Evolutionary conservation across 805 yeast species (phyloP).

Genomic region (Candida succiphila): DNA sequence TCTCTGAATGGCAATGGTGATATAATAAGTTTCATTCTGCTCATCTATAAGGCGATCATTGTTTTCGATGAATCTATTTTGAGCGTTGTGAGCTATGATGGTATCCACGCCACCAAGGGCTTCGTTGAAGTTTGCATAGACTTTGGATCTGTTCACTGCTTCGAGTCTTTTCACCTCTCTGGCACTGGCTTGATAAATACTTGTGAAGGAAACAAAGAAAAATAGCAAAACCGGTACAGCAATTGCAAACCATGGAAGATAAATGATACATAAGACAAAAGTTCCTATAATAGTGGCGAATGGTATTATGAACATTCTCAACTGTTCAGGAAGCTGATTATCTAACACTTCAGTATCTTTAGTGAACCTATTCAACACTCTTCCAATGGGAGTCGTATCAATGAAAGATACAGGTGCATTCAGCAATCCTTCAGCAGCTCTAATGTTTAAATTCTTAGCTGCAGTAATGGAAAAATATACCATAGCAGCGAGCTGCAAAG

Average conservation of each 20-base stretch:
- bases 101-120: constrained; percentile 37
- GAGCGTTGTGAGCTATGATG: constrained; percentile 30
- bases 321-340: constrained; percentile 66
- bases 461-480: constrained; percentile 45
- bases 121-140: constrained; percentile 40
- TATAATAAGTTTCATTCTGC: constrained; percentile 35
- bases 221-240: constrained; percentile 41
- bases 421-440: constrained; percentile 50
- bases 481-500: constrained; percentile 33
- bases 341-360: constrained; percentile 81
- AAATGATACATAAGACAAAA: constrained; percentile 32
- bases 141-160: constrained; percentile 36
- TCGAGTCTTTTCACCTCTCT: constrained; percentile 40
- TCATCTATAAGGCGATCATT: constrained; percentile 27
- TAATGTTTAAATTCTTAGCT: constrained; percentile 44
- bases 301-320: constrained; percentile 49
- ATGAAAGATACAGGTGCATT: constrained; percentile 76
- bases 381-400: constrained; percentile 83
- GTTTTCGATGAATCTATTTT: constrained; percentile 21
- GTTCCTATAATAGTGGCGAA: constrained; percentile 25
- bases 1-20: constrained; percentile 35
- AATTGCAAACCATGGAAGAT: constrained; percentile 45
- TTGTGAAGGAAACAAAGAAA: constrained; percentile 27
- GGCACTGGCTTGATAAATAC: constrained; percentile 37
- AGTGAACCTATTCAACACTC: constrained; percentile 77